Evolutionary conservation across 139 green algal genomes (phyloP).

Genomic region (Dunaliella primolecta): DNA sequence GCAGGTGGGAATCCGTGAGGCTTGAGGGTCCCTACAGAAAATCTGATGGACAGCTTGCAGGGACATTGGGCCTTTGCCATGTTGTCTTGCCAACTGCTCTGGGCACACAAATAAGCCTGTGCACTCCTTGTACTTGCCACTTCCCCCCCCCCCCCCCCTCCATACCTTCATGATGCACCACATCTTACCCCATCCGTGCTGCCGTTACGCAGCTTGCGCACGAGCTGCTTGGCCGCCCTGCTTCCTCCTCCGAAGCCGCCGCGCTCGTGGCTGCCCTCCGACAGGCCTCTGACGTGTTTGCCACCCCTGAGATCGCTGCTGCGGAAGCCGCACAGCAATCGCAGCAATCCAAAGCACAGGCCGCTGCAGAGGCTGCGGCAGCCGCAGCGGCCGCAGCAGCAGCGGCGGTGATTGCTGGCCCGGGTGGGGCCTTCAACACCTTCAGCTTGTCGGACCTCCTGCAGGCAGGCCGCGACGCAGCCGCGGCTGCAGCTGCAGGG

Average conservation of each 20-base stretch:
- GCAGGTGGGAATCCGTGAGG: no score
- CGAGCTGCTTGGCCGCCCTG: slow-evolving; percentile 3
- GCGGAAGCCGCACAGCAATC: not conserved
- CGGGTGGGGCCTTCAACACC: not conserved
- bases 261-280: not conserved
- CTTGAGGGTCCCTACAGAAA: no score
- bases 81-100: no score
- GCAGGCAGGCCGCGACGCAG: not conserved
- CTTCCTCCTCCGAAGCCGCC: not conserved
- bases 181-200: no score
- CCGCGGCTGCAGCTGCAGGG: not conserved
- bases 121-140: no score
- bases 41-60: no score
- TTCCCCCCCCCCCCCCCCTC: no score
- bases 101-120: no score
- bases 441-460: not conserved
- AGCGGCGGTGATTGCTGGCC: not conserved
- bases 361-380: no score
- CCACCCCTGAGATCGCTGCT: not conserved
- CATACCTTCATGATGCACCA: no score
- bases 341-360: not conserved
- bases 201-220: not conserved
- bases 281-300: slow-evolving; percentile 8
- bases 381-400: not conserved
- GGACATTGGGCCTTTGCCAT: no score